Conservation (phyloP, 2,329 filamentous ascomycete genomes). For the Phyllosticta paracitricarpa region DNA sequence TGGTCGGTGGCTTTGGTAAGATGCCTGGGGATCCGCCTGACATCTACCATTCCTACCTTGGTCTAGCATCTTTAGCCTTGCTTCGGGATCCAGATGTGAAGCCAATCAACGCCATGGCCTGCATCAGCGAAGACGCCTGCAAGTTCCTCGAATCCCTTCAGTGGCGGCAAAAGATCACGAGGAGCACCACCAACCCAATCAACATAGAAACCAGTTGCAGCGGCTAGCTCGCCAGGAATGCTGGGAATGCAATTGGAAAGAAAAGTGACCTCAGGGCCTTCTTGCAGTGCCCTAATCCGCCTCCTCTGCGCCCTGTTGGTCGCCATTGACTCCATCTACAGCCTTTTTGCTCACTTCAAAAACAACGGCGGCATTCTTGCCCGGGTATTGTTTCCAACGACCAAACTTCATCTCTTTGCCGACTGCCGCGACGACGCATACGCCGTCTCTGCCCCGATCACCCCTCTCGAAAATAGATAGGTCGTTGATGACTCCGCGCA, state of each 20-base stretch:
- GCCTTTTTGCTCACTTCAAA: conserved; percentile 56
- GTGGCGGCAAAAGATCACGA: conserved; percentile 25
- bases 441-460: conserved; percentile 58
- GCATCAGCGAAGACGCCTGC: conserved; percentile 53
- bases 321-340: conserved; percentile 9
- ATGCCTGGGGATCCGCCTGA: conserved; percentile 43
- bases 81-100: conserved; percentile 62
- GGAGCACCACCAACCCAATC: not conserved
- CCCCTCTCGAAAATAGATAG: conserved; percentile 80
- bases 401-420: conserved; percentile 81
- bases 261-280: not conserved
- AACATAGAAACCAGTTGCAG: not conserved
- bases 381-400: conserved; percentile 56
- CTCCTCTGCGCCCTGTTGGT: conserved; percentile 5
- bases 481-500: conserved; percentile 78
- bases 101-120: conserved; percentile 63
- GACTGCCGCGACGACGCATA: conserved; percentile 77
- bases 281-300: not conserved
- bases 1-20: conserved; percentile 48
- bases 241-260: not conserved
- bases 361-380: conserved; percentile 74
- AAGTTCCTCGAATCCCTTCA: conserved; percentile 25
- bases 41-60: conserved; percentile 83
- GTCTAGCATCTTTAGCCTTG: conserved; percentile 67
- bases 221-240: not conserved